Base-by-base conservation (phyloP, 2,329 filamentous ascomycete species). In the Botrytis porri region DNA sequence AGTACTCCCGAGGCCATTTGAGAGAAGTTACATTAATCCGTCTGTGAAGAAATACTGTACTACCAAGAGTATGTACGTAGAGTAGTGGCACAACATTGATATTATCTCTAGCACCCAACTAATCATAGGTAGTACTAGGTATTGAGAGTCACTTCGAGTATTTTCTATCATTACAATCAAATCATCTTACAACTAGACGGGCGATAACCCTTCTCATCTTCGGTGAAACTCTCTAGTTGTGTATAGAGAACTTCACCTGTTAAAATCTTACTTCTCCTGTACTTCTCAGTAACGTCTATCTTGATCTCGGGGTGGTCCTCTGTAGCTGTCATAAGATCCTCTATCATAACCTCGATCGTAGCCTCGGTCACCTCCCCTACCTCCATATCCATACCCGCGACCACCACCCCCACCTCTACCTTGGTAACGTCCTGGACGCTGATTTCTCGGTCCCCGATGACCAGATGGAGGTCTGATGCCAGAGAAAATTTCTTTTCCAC, bases 401-500 rank as follows among this genome's bases (percentile, higher is more conserved):
- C 72, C 71, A 10, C 43, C 37, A 18, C 60, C 35, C 14, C 37
- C 32, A n/a, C 72, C 69, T 29, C 59, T 43, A 48, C 43, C 59
- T 20, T 35, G 37, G 25, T 39, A 41, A 25, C 60, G 60, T n/a
- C 60, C 60, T 39, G 60, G 29, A 14, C 41, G 62, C 32, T 61
- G 66, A 45, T 29, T 59, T 62, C 54, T 59, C 57, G 74, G 72
- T 71, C 80, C 81, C 72, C 78, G 80, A 48, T 83, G 83, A 16
- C 83, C 81, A 32, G 82, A 82, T 32, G 89, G 88, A 37, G 88
- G 88, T 37, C 89, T 84, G 74, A 91, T 89, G 25, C 88, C 89
- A 65, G 88, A 83, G 78, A 91, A 91, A 54, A 90, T 89, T 80
- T 94, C 92, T 25, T 88, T 88, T 22, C 92, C 92, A 71, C 90